phyloP scores from a whole-genome alignment of 768 basidiomycete genomes.

The Leucosporidium scottii region DNA sequence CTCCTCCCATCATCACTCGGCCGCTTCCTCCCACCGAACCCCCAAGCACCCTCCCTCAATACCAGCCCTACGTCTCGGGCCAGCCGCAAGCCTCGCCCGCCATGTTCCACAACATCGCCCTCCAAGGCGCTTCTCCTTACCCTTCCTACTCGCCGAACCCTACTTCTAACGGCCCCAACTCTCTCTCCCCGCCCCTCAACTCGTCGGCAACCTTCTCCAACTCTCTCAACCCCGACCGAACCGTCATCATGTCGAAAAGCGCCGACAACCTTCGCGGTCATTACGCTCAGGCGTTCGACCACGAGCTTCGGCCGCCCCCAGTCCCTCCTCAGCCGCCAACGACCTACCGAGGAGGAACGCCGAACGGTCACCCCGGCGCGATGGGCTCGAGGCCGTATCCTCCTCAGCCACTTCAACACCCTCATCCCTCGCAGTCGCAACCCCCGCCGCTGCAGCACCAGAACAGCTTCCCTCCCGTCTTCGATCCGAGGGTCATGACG shows the following conservation, averaged over 20 bases:
- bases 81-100: not conserved
- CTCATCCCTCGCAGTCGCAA: not conserved
- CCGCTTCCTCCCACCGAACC: too few relatives aligned
- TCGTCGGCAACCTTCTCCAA: not conserved
- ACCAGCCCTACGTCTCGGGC: too few relatives aligned
- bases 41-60: too few relatives aligned
- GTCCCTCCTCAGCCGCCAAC: not conserved
- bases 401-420: not conserved
- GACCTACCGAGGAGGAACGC: not conserved
- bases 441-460: not conserved
- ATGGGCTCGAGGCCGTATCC: not conserved
- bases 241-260: slow-evolving; percentile 10
- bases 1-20: too few relatives aligned
- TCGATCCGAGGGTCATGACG: too few relatives aligned
- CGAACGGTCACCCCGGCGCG: not conserved
- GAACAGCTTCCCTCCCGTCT: too few relatives aligned
- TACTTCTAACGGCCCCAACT: not conserved
- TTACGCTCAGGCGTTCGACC: slow-evolving; percentile 7
- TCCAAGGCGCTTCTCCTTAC: slow-evolving; percentile 8
- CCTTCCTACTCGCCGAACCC: not conserved
- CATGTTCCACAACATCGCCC: slow-evolving; percentile 31
- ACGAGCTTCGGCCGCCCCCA: not conserved
- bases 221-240: not conserved
- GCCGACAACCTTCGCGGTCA: slow-evolving; percentile 27
- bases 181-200: not conserved